Base-by-base conservation (phyloP, 805 yeast genomes). In the Saccharomycopsis fermentans region DNA sequence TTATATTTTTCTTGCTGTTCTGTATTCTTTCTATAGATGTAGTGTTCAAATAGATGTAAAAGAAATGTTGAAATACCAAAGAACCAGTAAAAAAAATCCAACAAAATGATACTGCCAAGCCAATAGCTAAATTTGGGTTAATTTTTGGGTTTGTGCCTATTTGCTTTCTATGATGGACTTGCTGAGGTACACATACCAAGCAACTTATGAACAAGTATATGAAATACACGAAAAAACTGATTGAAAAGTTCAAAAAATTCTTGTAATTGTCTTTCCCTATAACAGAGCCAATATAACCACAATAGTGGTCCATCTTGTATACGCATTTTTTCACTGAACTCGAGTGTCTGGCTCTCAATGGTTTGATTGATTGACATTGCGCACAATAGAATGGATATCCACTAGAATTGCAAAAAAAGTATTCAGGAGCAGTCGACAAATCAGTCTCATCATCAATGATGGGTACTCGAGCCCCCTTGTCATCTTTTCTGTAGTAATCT, bases 341-440 rank as follows among this genome's bases (percentile, higher is more conserved):
- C 43, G 90, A 84, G 66, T 88, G 97, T 63, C 82, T 92, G 0
- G 87, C 69, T 55, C 97, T 74, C 27, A 81, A 78, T 1, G 84
- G 76, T 66, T 87, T 89, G 34, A 87, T 69, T 4, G 84, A 77
- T 54, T 79, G 73, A 67, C 96, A 88, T 11, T 71, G 69, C 1
- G 85, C 70, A 66, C 96, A 90, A 83, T 87, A 91, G 29, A 74
- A 73, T 0, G 96, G 95, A 63, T 77, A 81, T 0, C 98, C 97
- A 58, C 79, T 75, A 9, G 71, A 73, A 67, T 87, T 90, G 68
- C 96, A 87, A 17, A 77, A 67, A 67, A 89, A 91, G 26, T 77
- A 71, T 1, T 69, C 74, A 0, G 95, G 94, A 11, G 56, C 21
- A 4, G 26, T 17, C 2, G 17, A 21, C 6, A 19, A 19, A 6